Base-by-base conservation (phyloP, 352 stramenopile species). In the Globisporangium middletonii region DNA sequence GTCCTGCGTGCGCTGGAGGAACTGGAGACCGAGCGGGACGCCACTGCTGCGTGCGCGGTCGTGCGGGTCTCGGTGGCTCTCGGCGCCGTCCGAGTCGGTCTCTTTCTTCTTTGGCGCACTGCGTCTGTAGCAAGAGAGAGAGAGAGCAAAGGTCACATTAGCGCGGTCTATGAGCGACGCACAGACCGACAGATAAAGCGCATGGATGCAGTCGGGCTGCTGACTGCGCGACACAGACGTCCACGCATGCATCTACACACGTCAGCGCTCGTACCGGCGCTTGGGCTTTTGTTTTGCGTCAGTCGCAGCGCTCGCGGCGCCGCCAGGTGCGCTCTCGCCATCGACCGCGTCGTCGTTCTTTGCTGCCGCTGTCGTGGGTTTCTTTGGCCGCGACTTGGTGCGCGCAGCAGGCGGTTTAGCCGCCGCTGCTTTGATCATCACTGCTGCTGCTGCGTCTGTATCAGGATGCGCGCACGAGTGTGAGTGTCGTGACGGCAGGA, bases 81-180 rank as follows among this genome's bases (percentile, higher is more conserved):
- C 61, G 19, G 50, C 58, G 18, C 62, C 66, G 13, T 65, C 72
- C 1, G 60, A 67, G 42, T 68, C 62, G 51, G 23, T 61, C 27
- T 78, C 73, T 23, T 83, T 71, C 55, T 83, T 83, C 60, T 89
- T 86, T 44, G 76, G 70, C 4, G 67, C 60, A 6, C 60, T 63
- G 13, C 79, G 79, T 46, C 77, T 87, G 47, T 27, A 45, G 4
- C 33, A 46, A 37, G 30, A 38, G 33, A 38, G 33, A 38, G 33
- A 38, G 33, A 38, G 33, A 13, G 12, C 7, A 9, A 13, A 6
- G 2, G 33, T 12, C 33, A 9, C 7, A 11, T 38, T 9, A 38
- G 33, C 33, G 16, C 38, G 27, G 57, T n/a, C 15, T 18, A 59
- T 12, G 15, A 61, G 9, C 57, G 9, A 35, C 30, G 51, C 48